Percentiles rank a stretch among this genome's conserved stretches.
phyloP scores from a whole-genome alignment of 345 rosid genomes.

The Eucalyptus tenuipes region DNA sequence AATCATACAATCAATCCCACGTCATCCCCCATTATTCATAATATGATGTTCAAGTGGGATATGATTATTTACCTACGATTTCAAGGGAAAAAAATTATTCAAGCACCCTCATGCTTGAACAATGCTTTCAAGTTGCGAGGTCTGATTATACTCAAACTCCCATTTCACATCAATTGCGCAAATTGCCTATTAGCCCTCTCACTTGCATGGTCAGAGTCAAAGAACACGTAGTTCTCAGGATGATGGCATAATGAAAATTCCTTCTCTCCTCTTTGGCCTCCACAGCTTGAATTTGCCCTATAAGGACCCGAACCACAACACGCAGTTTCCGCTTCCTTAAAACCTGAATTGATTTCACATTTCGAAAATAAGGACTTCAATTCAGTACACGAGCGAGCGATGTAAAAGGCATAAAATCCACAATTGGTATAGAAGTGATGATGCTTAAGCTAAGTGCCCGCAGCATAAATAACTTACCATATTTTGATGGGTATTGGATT shows the following conservation, averaged over 20 bases:
- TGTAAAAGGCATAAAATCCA: background rate
- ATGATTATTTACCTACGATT: background rate
- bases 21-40: background rate
- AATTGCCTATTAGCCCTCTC: conserved; percentile 16
- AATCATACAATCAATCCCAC: background rate
- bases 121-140: conserved; percentile 9
- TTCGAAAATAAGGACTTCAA: background rate
- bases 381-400: background rate
- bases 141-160: background rate
- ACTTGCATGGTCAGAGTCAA: conserved; percentile 14
- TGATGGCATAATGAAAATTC: conserved; percentile 4
- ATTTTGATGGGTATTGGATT: conserved; percentile 16
- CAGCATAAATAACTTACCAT: conserved; percentile 3
- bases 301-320: conserved; percentile 3
- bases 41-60: background rate
- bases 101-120: background rate
- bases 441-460: background rate
- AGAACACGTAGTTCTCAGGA: conserved; percentile 17
- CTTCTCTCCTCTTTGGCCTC: background rate
- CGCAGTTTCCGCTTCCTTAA: background rate
- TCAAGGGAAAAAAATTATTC: background rate
- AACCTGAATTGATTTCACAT: background rate
- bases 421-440: background rate
- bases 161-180: conserved; percentile 25
- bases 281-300: background rate